Base-by-base conservation (phyloP, 2,329 filamentous ascomycete genomes). In the Ambrosiella xylebori region DNA sequence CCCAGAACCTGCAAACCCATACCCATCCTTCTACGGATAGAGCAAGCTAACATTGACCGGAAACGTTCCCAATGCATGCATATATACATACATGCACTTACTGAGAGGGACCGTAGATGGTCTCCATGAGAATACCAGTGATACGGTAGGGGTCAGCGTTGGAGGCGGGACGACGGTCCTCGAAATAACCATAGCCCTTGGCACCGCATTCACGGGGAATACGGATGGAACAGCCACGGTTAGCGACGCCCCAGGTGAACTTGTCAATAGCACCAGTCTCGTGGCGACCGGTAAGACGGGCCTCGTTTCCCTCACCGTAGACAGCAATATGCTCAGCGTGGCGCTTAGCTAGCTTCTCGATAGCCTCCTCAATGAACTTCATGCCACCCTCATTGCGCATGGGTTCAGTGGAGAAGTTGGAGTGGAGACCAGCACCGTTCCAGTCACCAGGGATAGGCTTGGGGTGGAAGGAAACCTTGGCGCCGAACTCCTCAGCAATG, bases 371-470 rank as follows among this genome's bases (percentile, higher is more conserved):
- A 64, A 98, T 98, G 72, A 80, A 74, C 82, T 95, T 94, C 84
- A 97, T 93, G 70, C 93, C 93, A 66, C 90, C 90, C 64, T 95
- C 88, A 58, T 76, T 78, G 67, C 93, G 88, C 81, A 93, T 98
- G 66, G 84, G 82, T 71, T 84, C 81, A 66, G 87, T 91, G 52
- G 88, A 95, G 71, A 96, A 93, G 81, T 97, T 94, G 78, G 78
- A 84, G 80, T 95, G 89, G 55, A 95, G 84, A 72, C 88, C 88
- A 61, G 88, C 88, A 68, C 91, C 93, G 78, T 97, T 97, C 91
- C 93, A 97, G 8, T 68, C 85, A 68, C 91, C 91, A 60, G 84
- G 82, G 64, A 97, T 90, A 64, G 91, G 91, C 82, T 98, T 98
- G 70, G 93, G 93, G 68, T 90, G 81, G 71, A 96, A 85, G 44